phyloP scores from a whole-genome alignment of 106 monocot genomes.

The Posidonia australis region DNA sequence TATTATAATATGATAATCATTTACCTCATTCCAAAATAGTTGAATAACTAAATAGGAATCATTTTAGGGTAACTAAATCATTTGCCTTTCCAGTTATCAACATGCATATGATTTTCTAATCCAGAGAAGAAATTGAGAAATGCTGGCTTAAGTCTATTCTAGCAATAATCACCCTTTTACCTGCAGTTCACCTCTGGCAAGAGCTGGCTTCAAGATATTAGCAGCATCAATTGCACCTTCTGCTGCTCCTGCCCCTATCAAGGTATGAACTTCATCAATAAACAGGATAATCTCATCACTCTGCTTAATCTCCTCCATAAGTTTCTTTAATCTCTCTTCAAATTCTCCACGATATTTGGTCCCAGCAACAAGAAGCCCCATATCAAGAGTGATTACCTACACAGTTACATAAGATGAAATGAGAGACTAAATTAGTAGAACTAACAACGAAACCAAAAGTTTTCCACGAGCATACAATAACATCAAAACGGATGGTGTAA shows the following conservation, averaged over 20 bases:
- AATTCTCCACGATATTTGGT: conserved; percentile 41
- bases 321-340: conserved; percentile 38
- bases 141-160: too few species aligned
- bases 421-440: neutral
- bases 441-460: too few species aligned
- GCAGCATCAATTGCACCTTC: conserved; percentile 33
- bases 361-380: conserved; percentile 39
- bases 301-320: conserved; percentile 38
- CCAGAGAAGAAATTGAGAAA: too few species aligned
- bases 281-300: conserved; percentile 31
- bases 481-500: neutral
- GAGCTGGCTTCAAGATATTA: conserved; percentile 34
- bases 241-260: conserved; percentile 39
- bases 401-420: too few species aligned
- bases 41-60: too few species aligned
- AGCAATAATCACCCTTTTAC: conserved; percentile 1
- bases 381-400: conserved; percentile 32
- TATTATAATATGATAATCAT: too few species aligned
- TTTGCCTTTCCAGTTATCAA: too few species aligned
- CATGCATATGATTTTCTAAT: too few species aligned
- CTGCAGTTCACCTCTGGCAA: conserved; percentile 44
- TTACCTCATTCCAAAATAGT: too few species aligned
- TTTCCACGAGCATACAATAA: too few species aligned
- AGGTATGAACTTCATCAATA: conserved; percentile 39
- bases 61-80: too few species aligned